Conservation (phyloP, 768 basidiomycete genomes). For the Psilocybe cubensis region DNA sequence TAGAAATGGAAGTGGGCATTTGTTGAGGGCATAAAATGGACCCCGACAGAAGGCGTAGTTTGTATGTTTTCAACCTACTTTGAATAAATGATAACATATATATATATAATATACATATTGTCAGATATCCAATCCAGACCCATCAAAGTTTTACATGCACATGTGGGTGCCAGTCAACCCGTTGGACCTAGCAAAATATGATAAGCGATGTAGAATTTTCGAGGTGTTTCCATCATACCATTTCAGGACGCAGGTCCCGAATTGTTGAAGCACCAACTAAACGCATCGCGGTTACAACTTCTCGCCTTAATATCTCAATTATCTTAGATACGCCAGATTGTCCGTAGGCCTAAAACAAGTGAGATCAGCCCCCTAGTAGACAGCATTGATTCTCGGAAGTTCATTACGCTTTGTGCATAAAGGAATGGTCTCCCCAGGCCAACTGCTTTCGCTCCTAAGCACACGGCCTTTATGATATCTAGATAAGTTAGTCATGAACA, state of each 20-base stretch:
- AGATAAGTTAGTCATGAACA: neutral
- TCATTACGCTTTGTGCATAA: slow-evolving; percentile 78
- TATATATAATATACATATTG: no score
- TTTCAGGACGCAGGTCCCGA: slow-evolving; percentile 69
- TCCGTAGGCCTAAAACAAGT: slow-evolving; percentile 65
- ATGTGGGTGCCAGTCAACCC: slow-evolving; percentile 56
- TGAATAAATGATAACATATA: no score
- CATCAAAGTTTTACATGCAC: slow-evolving; percentile 34
- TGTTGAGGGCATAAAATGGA: slow-evolving; percentile 54
- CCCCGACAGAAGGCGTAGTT: slow-evolving; percentile 45
- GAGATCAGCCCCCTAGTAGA: neutral
- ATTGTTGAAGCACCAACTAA: slow-evolving; percentile 72
- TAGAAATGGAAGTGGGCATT: slow-evolving; percentile 80
- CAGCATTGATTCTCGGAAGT: neutral
- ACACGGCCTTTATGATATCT: slow-evolving; percentile 90
- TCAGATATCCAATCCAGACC: neutral
- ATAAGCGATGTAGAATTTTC: neutral
- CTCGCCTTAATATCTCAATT: slow-evolving; percentile 70
- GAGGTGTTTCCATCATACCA: slow-evolving; percentile 50
- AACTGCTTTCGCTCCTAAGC: slow-evolving; percentile 85
- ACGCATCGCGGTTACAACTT: slow-evolving; percentile 79
- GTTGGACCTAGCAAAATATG: slow-evolving; percentile 50
- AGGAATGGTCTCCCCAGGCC: slow-evolving; percentile 87
- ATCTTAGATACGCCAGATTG: slow-evolving; percentile 69
- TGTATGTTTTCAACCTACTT: no score